A percentile compares a stretch with the other conserved stretches of the same genome.
Evolutionary conservation across 257 asterid genomes (phyloP).

Genomic region (Scutellaria baicalensis): DNA sequence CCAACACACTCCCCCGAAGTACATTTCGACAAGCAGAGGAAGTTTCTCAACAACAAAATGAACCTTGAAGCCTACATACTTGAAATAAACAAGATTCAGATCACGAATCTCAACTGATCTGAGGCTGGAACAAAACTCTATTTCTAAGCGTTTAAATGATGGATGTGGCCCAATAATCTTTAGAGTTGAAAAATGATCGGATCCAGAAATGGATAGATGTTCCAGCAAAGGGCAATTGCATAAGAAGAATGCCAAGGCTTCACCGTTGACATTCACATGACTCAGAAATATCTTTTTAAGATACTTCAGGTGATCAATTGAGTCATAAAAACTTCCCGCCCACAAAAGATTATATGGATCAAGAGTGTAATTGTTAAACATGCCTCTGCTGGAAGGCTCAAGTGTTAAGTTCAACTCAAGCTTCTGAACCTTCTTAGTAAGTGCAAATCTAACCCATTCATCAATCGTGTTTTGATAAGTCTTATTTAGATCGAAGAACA

Average conservation of each 20-base stretch:
- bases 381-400: no score
- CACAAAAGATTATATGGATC: neutral
- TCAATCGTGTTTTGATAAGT: neutral
- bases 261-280: neutral
- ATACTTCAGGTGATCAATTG: neutral
- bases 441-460: neutral
- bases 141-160: neutral
- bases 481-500: neutral
- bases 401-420: neutral
- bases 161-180: neutral
- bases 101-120: neutral
- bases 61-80: no score
- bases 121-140: neutral
- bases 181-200: neutral
- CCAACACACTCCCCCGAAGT: no score
- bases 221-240: neutral
- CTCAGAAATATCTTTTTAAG: neutral
- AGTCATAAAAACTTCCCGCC: neutral
- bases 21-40: no score
- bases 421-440: neutral
- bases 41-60: no score
- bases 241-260: neutral
- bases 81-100: no score
- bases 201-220: neutral
- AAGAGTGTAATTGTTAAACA: neutral